These are phyloP conservation scores for Rosa hybrid DNA, from an alignment of 331 rosid species.

Conservation along the genomic window DNA sequence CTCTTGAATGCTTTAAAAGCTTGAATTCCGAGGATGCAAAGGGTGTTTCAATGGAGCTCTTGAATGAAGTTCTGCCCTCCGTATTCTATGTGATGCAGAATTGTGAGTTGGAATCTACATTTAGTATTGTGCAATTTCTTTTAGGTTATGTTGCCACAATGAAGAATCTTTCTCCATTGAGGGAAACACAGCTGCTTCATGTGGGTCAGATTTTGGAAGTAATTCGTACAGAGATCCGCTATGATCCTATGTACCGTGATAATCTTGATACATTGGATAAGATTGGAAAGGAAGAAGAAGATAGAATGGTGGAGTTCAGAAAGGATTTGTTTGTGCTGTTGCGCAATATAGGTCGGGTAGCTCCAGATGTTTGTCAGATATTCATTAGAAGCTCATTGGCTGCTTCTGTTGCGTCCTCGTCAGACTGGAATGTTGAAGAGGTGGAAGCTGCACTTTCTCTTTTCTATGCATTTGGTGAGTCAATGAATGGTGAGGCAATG, in stretches of 20 bases:
- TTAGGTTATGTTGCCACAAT: conserved; percentile 72
- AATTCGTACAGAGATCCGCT: conserved; percentile 62
- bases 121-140: conserved; percentile 81
- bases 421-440: conserved; percentile 83
- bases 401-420: conserved; percentile 62
- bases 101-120: conserved; percentile 72
- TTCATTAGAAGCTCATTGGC: conserved; percentile 70
- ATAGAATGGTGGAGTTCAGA: conserved; percentile 82
- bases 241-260: conserved; percentile 63
- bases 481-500: conserved; percentile 71
- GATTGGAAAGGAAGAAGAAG: conserved; percentile 93
- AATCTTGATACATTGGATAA: conserved; percentile 75
- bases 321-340: conserved; percentile 88
- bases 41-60: conserved; percentile 76
- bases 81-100: conserved; percentile 77
- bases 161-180: conserved; percentile 65
- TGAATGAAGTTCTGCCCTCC: conserved; percentile 90
- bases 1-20: conserved; percentile 83
- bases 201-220: conserved; percentile 88
- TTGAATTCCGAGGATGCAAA: conserved; percentile 70
- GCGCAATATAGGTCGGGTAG: conserved; percentile 87
- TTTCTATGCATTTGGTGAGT: conserved; percentile 90
- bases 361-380: conserved; percentile 70
- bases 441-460: conserved; percentile 94
- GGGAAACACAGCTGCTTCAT: conserved; percentile 71